Evolutionary conservation across 306 rosid genomes (phyloP), one percentile per base, ranked within the genome.

Genomic region (Lathyrus oleraceus): DNA sequence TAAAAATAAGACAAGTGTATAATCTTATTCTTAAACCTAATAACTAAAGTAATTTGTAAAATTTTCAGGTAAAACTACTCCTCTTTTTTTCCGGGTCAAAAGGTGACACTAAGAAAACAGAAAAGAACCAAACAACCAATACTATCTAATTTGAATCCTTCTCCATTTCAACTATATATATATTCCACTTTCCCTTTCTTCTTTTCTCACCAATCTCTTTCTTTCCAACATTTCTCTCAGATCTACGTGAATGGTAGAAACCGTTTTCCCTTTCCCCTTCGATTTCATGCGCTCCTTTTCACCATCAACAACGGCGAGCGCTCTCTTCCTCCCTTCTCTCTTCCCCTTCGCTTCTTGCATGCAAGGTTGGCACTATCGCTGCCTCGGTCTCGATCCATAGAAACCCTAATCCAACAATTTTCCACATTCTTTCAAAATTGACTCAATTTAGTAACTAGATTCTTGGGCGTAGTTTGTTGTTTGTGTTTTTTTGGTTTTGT

Each of bases 361-460:
- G 81, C 90, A 94, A 77, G 96, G 86, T 85, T 94, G 98, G 98
- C 91, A 94, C 83, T 94, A 79, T 81, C 97, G 97, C 89, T 94
- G 98, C 98, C 73, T 88, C 44, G 96, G 96, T 73, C 71, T 90
- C 70, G 96, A 90, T 86, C 97, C n/a, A 27, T 17, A 12, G 6
- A 57, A 59, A 73, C 44, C 67, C 78, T 39, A 49, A 51, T 13
- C 10, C 38, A 13, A 25, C 61, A 4, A 10, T 15, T 38, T 30
- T 30, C 10, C 52, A 2, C 11, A 52, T 20, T 75, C 11, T 16
- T 17, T 49, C n/a, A n/a, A n/a, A n/a, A n/a, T n/a, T n/a, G n/a
- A n/a, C n/a, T n/a, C n/a, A n/a, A n/a, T n/a, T n/a, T n/a, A n/a
- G n/a, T n/a, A n/a, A n/a, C 39, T 9, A 49, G 17, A 49, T 63